Conservation (phyloP, 495 filamentous ascomycete species). For the Polyplosphaeria fusca region DNA sequence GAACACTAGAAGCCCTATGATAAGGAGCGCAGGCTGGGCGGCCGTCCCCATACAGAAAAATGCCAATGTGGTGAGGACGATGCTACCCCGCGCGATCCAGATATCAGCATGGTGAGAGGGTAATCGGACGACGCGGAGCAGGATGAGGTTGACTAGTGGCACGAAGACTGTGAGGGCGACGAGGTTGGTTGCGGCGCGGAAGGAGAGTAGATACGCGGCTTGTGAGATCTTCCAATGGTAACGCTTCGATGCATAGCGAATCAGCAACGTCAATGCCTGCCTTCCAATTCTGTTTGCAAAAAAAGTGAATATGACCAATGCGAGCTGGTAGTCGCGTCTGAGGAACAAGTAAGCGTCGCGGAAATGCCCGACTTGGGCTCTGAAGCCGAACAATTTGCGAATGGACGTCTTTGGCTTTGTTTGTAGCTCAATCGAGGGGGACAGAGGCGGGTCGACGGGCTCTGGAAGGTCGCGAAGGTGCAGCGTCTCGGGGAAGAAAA, state of each 20-base stretch:
- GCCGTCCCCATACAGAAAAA: constrained; percentile 39
- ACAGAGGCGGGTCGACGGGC: constrained; percentile 1
- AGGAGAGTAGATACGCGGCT: constrained; percentile 45
- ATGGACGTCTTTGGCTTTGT: not conserved
- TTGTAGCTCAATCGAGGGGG: not conserved
- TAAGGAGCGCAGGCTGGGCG: constrained; percentile 38
- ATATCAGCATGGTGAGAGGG: constrained; percentile 39
- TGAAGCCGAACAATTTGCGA: constrained; percentile 7
- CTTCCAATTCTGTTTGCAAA: constrained; percentile 40
- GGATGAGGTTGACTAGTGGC: constrained; percentile 31
- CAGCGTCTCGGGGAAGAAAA: constrained; percentile 29
- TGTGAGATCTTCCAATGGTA: constrained; percentile 45
- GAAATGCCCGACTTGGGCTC: constrained; percentile 31
- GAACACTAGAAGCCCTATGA: constrained; percentile 38
- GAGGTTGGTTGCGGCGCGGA: constrained; percentile 43
- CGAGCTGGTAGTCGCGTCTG: constrained; percentile 37
- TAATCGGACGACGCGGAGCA: constrained; percentile 36
- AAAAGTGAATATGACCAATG: constrained; percentile 38
- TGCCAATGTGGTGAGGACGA: constrained; percentile 37
- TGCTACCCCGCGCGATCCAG: constrained; percentile 38
- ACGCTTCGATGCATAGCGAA: constrained; percentile 47
- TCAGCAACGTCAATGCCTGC: constrained; percentile 37
- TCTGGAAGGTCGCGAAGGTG: constrained; percentile 28
- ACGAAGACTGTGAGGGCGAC: constrained; percentile 39
- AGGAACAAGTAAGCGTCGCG: constrained; percentile 38